Base-by-base conservation (phyloP, 441 rosid genomes). In the Theobroma grandiflorum region DNA sequence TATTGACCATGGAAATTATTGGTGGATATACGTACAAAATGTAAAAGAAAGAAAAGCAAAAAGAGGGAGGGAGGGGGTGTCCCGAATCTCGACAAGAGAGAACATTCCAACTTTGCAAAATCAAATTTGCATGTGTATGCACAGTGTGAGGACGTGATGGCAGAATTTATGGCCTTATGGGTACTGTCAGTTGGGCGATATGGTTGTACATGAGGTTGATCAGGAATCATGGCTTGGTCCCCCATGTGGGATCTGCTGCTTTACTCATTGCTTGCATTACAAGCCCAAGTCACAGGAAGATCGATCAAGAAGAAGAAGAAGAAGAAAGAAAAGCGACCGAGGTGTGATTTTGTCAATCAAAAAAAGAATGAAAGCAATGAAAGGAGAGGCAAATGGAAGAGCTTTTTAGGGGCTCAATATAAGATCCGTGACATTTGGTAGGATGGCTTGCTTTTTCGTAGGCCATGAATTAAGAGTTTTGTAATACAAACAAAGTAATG, bases 341-440 rank as follows among this genome's bases (percentile, higher is more conserved):
- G 20, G 45, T 64, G 43, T 35, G 35, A 16, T 15, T 64, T 64
- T 64, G 37, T 35, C 43, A 6, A 9, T 22, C 4, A 3, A 20
- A 58, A 20, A 9, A 22, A 3, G 22, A 22, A n/a, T 55, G 10
- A 67, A 14, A 6, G 4, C 1, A 35, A 5, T 15, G 40, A 81
- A 52, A 38, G 45, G 47, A 47, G 26, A 15, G 42, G 78, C 55
- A 16, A 35, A 53, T 31, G 45, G 33, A 43, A 47, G 37, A 31
- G 47, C 65, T 62, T 14, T 61, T 65, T 8, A 15, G 33, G n/a
- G 62, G 72, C 52, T 64, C 18, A 77, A 74, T 20, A 49, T 66
- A 82, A n/a, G 47, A 65, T 85, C 87, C 88, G 88, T 87, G 90
- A 87, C 78, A 18, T 78, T 26, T 43, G 76, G 53, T 55, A 31